Evolutionary conservation across 106 monocot genomes (phyloP), one percentile per base, ranked within the genome.

Genomic region (Dendrobium officinale): DNA sequence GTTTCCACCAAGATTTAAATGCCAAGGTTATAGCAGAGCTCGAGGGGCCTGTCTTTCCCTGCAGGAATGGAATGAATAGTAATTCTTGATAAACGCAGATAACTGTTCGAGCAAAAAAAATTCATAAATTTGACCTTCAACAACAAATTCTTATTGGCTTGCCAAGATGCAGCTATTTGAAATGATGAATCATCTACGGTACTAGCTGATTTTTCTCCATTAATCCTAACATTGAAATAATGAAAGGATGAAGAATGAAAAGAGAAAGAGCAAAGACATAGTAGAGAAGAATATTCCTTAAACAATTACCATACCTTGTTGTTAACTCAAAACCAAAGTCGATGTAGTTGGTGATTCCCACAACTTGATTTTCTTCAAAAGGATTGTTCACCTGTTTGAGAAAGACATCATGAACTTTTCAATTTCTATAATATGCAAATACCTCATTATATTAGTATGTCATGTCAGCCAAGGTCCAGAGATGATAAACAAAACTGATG

Each of bases 1-100:
- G 98, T 66, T 79, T 94, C 98, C 98, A 98, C 94, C 98, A 98
- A 83, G 91, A 95, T 77, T 98, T 98, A 70, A 98, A 91, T 80
- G 94, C 94, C 78, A 98, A 82, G 80, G 88, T 84, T 49, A 89
- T 37, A 74, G 98, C 91, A 75, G 94, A 92, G 82, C 79, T 82
- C 56, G 77, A 81, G 75, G 94, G 84, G 58, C 92, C 98, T 24
- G 91, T 44, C 80, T 98, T 98, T 70, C 89, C 98, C 98, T 98
- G 87, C 29, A 84, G 73, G 79, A 9, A 83, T 24, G 44, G 49
- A 77, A 22, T 78, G 43, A 67, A 55, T n/a, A 84, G 45, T 31
- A 64, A 48, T 16, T 47, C 70, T 41, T 64, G 18, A 3, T 6
- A 61, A 76, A 33, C 80, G 43, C 26, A 29, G 47, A 18, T 48